Percentiles rank a stretch among this genome's conserved stretches.
phyloP scores from a whole-genome alignment of 768 basidiomycete species.

The Phylloporus sp. region DNA sequence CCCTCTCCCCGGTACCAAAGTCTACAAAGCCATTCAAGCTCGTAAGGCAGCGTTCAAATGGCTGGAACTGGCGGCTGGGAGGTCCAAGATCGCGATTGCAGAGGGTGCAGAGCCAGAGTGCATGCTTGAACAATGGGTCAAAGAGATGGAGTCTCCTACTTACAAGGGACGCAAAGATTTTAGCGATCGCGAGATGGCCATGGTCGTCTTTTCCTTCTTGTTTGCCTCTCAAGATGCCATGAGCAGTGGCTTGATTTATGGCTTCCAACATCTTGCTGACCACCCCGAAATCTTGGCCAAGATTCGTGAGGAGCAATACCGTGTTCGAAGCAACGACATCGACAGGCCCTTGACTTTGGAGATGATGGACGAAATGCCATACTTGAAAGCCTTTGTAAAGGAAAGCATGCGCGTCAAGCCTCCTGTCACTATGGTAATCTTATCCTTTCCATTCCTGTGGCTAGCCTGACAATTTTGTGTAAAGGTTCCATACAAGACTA shows the following conservation, averaged over 20 bases:
- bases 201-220: conserved; percentile 95
- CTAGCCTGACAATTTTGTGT: conserved; percentile 9
- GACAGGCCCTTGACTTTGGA: conserved; percentile 81
- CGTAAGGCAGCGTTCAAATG: conserved; percentile 81
- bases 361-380: conserved; percentile 88
- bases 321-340: conserved; percentile 73
- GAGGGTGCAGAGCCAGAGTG: conserved; percentile 78
- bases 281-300: conserved; percentile 85
- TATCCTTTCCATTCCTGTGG: conserved; percentile 1
- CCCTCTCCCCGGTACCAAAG: conserved; percentile 92
- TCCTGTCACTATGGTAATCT: conserved; percentile 87
- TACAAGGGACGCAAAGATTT: conserved; percentile 82
- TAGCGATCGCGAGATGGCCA: conserved; percentile 91
- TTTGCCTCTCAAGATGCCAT: conserved; percentile 98
- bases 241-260: conserved; percentile 94
- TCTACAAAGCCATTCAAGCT: conserved; percentile 89
- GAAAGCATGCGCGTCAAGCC: conserved; percentile 90
- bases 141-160: conserved; percentile 58
- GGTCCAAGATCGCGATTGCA: conserved; percentile 80
- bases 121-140: conserved; percentile 91
- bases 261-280: conserved; percentile 95
- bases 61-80: conserved; percentile 73
- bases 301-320: conserved; percentile 86
- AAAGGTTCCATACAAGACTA: conserved; percentile 90
- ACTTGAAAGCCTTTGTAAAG: conserved; percentile 88